Percentiles rank a stretch among this genome's conserved stretches.
phyloP scores from a whole-genome alignment of 345 rosid genomes.

The Citrus unshiu region DNA sequence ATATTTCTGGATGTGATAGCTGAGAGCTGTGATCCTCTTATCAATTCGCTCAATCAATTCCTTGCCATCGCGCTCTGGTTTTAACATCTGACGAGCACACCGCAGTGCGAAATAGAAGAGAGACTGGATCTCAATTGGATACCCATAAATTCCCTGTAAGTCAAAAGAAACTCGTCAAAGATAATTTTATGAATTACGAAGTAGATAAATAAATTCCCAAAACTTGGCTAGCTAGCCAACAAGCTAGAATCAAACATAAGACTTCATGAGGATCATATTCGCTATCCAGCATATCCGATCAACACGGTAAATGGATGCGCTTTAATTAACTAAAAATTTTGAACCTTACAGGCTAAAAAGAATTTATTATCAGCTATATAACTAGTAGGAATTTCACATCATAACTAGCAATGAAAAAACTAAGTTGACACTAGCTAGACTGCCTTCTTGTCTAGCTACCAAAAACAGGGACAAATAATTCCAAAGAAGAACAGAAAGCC shows the following conservation, averaged over 20 bases:
- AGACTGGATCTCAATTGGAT: conserved; percentile 61
- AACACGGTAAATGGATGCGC: neutral
- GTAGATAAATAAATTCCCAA: neutral
- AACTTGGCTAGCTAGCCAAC: neutral
- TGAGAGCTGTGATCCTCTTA: conserved; percentile 45
- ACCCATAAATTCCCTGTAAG: conserved; percentile 39
- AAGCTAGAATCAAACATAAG: neutral
- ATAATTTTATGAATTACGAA: neutral
- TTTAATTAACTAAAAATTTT: neutral
- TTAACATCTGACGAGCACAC: conserved; percentile 54
- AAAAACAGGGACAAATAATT: neutral
- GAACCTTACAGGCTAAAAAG: neutral
- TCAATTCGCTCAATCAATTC: conserved; percentile 48
- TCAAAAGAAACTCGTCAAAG: neutral
- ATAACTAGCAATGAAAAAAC: neutral
- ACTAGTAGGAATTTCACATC: neutral
- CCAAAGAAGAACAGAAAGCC: neutral
- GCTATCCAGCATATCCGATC: neutral
- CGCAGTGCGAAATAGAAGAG: conserved; percentile 55
- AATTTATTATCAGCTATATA: neutral
- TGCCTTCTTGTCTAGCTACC: neutral
- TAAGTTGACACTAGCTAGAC: neutral
- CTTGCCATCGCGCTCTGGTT: conserved; percentile 48
- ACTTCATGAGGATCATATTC: neutral
- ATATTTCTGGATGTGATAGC: conserved; percentile 47